These are phyloP conservation scores for Ceratobasidium theobromae DNA, from an alignment of 1,284 basidiomycete genomes.

Conservation along the genomic window DNA sequence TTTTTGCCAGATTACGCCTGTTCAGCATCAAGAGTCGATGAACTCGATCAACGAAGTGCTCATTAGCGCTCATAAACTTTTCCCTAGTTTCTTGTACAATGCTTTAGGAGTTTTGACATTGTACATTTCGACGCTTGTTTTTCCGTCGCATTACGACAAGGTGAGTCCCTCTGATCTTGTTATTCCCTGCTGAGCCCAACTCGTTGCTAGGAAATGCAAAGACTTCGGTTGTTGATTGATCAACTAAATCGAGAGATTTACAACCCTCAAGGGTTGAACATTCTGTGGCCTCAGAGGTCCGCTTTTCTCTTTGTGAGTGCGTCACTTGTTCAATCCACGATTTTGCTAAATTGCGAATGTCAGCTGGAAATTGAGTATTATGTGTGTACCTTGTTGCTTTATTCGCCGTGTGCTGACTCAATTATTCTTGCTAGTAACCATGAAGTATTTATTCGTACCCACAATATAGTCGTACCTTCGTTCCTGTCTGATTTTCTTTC, in stretches of 20 bases:
- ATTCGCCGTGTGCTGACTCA: background rate
- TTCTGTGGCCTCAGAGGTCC: constrained; percentile 74
- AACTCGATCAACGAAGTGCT: constrained; percentile 80
- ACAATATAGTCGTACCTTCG: constrained; percentile 20
- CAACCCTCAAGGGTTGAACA: constrained; percentile 78
- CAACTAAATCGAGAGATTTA: constrained; percentile 66
- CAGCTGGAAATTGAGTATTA: constrained; percentile 45
- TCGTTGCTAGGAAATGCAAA: constrained; percentile 69
- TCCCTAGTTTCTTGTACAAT: constrained; percentile 66
- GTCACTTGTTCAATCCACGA: background rate
- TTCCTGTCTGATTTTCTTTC: constrained; percentile 6
- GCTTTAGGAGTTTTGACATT: constrained; percentile 68
- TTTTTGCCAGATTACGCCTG: constrained; percentile 71
- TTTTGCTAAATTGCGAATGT: background rate
- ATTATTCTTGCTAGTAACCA: background rate
- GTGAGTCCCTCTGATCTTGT: constrained; percentile 46
- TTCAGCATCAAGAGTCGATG: constrained; percentile 80
- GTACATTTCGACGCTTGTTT: constrained; percentile 66
- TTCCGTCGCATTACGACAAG: constrained; percentile 72
- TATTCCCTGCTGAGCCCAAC: background rate
- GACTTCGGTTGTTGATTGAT: constrained; percentile 60
- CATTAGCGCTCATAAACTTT: constrained; percentile 72
- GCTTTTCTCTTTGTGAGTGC: constrained; percentile 82
- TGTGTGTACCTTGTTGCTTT: constrained; percentile 28
- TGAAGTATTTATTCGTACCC: constrained; percentile 20